phyloP scores from a whole-genome alignment of 208 protist genomes.

The Leishmania mexicana region DNA sequence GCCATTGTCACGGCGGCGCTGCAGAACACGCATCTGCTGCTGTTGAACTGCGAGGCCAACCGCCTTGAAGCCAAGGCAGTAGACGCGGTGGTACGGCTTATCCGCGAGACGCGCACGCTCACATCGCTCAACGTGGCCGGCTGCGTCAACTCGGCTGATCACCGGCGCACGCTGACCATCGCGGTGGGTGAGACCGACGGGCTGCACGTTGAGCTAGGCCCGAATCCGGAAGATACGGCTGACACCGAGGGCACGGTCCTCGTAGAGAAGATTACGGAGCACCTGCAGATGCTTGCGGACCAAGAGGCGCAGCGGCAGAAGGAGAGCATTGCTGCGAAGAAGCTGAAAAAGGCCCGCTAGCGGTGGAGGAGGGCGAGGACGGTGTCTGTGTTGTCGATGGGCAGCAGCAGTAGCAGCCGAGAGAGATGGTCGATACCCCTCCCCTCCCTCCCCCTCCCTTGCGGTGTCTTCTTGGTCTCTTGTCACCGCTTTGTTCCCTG shows the following conservation, averaged over 20 bases:
- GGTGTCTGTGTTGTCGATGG: neutral
- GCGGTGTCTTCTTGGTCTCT: too few relatives aligned
- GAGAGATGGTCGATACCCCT: neutral
- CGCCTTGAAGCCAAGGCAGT: conserved; percentile 66
- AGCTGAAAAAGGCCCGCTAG: conserved; percentile 27
- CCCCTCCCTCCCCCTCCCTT: neutral
- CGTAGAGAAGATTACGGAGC: conserved; percentile 54
- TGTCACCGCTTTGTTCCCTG: neutral
- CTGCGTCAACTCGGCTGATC: conserved; percentile 58
- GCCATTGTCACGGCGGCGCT: conserved; percentile 57
- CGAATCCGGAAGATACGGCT: conserved; percentile 36
- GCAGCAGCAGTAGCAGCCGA: neutral
- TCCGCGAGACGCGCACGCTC: conserved; percentile 61
- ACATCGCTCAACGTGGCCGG: conserved; percentile 76
- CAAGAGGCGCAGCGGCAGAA: conserved; percentile 59
- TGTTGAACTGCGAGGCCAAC: conserved; percentile 64
- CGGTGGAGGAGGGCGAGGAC: neutral
- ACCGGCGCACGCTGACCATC: conserved; percentile 57
- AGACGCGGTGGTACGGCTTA: conserved; percentile 42
- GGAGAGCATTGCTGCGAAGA: conserved; percentile 31
- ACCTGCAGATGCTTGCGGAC: conserved; percentile 75
- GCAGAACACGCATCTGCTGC: conserved; percentile 60
- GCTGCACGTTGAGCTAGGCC: conserved; percentile 75
- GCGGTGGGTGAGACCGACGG: conserved; percentile 68
- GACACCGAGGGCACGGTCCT: conserved; percentile 17